Percentiles rank a stretch among this genome's conserved stretches.
These are phyloP conservation scores for Xanthoconium separans DNA, from an alignment of 1,284 basidiomycete species.

Conservation along the genomic window DNA sequence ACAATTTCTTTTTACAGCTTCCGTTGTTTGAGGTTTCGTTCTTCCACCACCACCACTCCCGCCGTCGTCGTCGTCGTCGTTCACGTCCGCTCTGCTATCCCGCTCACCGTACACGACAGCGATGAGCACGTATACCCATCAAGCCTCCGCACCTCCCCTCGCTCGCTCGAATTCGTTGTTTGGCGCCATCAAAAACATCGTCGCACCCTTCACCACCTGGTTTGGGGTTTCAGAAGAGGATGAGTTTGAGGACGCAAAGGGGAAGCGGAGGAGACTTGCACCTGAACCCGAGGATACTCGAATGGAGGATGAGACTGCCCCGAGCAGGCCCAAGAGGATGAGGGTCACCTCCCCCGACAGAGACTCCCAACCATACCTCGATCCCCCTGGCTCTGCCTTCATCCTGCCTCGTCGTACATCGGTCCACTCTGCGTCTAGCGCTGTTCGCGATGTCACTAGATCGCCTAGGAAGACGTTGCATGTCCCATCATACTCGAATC, in stretches of 20 bases:
- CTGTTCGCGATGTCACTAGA: slow-evolving; percentile 15
- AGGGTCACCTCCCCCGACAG: slow-evolving; percentile 50
- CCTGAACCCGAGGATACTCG: slow-evolving; percentile 33
- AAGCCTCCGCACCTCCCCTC: slow-evolving; percentile 27
- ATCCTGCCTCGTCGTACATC: slow-evolving; percentile 28
- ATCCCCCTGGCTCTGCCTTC: slow-evolving; percentile 52
- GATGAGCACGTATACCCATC: slow-evolving; percentile 35
- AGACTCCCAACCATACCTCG: slow-evolving; percentile 44
- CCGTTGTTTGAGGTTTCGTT: slow-evolving; percentile 15
- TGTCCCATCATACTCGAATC: slow-evolving; percentile 31
- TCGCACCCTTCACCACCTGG: slow-evolving; percentile 61
- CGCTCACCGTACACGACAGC: slow-evolving; percentile 19
- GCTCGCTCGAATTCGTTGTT: slow-evolving; percentile 52
- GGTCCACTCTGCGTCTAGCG: not conserved
- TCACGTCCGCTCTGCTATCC: slow-evolving; percentile 11
- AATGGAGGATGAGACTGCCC: slow-evolving; percentile 29
- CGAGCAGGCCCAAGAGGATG: slow-evolving; percentile 49
- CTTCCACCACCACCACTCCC: slow-evolving; percentile 21
- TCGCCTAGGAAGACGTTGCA: slow-evolving; percentile 31
- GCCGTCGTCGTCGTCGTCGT: not conserved
- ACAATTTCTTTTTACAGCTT: slow-evolving; percentile 23
- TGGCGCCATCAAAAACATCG: slow-evolving; percentile 60
- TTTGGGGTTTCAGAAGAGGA: slow-evolving; percentile 46
- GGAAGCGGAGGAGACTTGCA: slow-evolving; percentile 49
- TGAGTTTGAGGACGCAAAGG: slow-evolving; percentile 46